Evolutionary conservation across 2,329 filamentous ascomycete genomes (phyloP), one percentile per base, ranked within the genome.

Genomic region (Pseudopithomyces maydicus): DNA sequence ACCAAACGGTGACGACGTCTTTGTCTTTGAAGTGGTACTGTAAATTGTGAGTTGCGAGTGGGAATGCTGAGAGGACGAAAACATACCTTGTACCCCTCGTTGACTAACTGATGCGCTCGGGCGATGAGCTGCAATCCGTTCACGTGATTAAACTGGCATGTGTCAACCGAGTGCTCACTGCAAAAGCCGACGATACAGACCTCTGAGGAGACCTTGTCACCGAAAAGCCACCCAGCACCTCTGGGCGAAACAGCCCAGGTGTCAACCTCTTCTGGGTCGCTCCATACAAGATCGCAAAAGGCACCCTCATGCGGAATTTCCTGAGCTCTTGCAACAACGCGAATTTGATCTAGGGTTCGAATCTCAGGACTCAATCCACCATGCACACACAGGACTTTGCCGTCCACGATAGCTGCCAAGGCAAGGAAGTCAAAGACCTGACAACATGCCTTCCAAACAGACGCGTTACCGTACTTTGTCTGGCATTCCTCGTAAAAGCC

Each of bases 401-500:
- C 97, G 80, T 99, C 94, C 78, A 99, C 97, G 71, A 99, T 88
- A 68, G 95, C 95, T 64, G 94, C 97, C 67, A 99, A 87, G 65
- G 95, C 94, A 38, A 99, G 90, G 81, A 95, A 99, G 81, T 99
- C 95, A 81, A 99, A 99, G 53, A 99, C 89, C 78, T 99, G 94
- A 74, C 93, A 97, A 77, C 97, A 99, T 77, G 92, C 97, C 83
- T 97, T 97, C 95, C 95, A 99, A 63, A 99, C 95, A 69, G 97
- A 98, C 61, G 95, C 94, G 74, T 97, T 98, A 77, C 95, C 95
- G 77, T 99, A 99, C 82, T 99, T 99, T 76, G 93, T 91, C 70
- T 98, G 87, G 77, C 95, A 99, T 79, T 99, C 95, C 77, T 98
- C 95, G 82, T 99, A 99, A 82, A 99, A 99, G 61, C 95, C 95